Conservation (phyloP, 208 protist genomes). For the Wallacemonas rigidus region DNA sequence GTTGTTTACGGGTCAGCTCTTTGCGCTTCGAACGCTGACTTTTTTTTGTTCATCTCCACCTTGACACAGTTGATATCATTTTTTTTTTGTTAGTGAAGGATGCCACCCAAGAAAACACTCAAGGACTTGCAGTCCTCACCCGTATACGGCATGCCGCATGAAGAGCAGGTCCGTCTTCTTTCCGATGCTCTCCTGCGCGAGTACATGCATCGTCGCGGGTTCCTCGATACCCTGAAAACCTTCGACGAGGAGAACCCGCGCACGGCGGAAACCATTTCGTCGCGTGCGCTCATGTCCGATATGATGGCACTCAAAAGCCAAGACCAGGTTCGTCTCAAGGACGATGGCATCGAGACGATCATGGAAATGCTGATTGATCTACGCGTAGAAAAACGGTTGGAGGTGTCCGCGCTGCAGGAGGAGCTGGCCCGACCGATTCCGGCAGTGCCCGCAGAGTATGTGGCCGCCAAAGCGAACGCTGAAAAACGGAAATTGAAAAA, state of each 20-base stretch:
- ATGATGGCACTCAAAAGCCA: conserved; percentile 69
- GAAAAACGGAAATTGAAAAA: conserved; percentile 34
- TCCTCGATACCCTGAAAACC: conserved; percentile 68
- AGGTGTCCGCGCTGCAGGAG: conserved; percentile 49
- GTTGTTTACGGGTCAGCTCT: background rate
- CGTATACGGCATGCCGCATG: conserved; percentile 69
- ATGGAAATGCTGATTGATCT: conserved; percentile 91
- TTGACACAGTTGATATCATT: no score
- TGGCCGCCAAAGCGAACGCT: conserved; percentile 20
- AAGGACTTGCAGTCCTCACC: conserved; percentile 54
- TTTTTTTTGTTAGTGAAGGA: conserved; percentile 16
- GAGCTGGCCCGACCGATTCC: conserved; percentile 40
- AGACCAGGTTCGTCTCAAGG: conserved; percentile 63
- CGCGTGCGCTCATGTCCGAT: conserved; percentile 86
- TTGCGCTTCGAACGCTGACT: background rate
- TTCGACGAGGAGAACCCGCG: conserved; percentile 90
- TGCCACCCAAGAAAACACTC: conserved; percentile 65
- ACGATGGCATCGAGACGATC: conserved; percentile 81
- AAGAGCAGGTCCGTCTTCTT: conserved; percentile 84
- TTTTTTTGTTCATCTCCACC: background rate
- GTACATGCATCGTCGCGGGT: conserved; percentile 92
- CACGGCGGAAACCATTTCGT: conserved; percentile 77
- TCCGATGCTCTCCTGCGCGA: conserved; percentile 87
- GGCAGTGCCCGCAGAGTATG: conserved; percentile 48
- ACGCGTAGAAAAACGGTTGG: conserved; percentile 65